Base-by-base conservation (phyloP, 768 basidiomycete species). In the Leccinellum rugosiceps region DNA sequence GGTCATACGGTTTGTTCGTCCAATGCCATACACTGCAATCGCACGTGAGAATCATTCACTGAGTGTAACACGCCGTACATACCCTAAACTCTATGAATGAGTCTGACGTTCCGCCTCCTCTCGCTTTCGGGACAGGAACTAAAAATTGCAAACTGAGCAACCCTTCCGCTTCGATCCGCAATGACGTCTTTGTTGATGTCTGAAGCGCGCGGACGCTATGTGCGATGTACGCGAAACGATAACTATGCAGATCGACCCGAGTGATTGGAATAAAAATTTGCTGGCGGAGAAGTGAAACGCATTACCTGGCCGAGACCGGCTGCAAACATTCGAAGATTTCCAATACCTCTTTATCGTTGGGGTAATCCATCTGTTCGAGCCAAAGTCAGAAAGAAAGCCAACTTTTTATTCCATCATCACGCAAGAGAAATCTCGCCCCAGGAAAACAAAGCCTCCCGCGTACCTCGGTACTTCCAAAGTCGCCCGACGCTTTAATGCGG, bases 31-130 rank as follows among this genome's bases (percentile, higher is more conserved):
- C 72, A 72, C 71, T 74, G 34, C 8, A 28, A 31, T 28, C 8
- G 11, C 19, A 43, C 10, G 44, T 72, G 44, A 72, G 58, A 45
- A 3, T 47, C 17, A 31, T 45, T 35, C n/a, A 17, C 26, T 3
- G 9, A 49, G n/a, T n/a, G n/a, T n/a, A 35, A 9, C 4, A 30
- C 48, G 15, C 15, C 21, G 32, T 15, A 77, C 88, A 68, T 64
- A 95, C 94, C 73, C 88, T 80, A 68, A 94, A 95, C 65, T 96
- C 94, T 51, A 96, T 86, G 64, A 94, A 94, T 0, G 85, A 90
- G 53, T 85, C 78, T 50, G 79, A 75, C 21, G 73, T 75, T 21
- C 73, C 80, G 6, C 69, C 73, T 23, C 70, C 74, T 23, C 65
- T 73, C 3, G 69, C 65, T 28, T 68, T 74, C 73, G 77, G 46